A percentile compares a stretch with the other conserved stretches of the same genome.
Conservation (phyloP, 78 protist species). For the Isochrysis galbana region DNA sequence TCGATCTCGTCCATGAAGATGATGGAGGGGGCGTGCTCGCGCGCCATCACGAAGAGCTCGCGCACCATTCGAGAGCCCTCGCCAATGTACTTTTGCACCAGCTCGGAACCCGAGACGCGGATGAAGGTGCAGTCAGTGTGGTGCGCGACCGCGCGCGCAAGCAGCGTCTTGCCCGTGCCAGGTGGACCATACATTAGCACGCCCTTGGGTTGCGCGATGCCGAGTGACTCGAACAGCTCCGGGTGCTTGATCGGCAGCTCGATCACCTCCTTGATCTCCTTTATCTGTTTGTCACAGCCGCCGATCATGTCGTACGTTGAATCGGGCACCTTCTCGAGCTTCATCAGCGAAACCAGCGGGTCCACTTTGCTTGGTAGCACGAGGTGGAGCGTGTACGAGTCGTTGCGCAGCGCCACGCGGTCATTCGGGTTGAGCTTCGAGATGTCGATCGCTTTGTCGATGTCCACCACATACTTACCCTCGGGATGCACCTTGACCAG, state of each 20-base stretch:
- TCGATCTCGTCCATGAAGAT: constrained; percentile 99
- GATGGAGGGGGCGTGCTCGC: constrained; percentile 98
- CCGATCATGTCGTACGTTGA: constrained; percentile 99
- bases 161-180: constrained; percentile 98
- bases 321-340: constrained; percentile 98
- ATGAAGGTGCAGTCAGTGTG: constrained; percentile 99
- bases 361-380: constrained; percentile 80
- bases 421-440: constrained; percentile 72
- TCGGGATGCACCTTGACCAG: constrained; percentile 85
- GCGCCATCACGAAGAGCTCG: constrained; percentile 99
- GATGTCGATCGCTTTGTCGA: constrained; percentile 88
- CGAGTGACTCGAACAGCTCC: constrained; percentile 97
- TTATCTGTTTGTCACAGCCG: constrained; percentile 98
- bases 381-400: constrained; percentile 88
- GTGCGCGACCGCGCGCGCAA: constrained; percentile 99
- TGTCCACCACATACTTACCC: constrained; percentile 97
- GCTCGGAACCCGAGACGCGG: constrained; percentile 98
- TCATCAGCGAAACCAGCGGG: constrained; percentile 93
- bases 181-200: constrained; percentile 83
- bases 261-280: constrained; percentile 94
- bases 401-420: constrained; percentile 51
- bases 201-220: constrained; percentile 95
- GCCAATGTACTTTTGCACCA: constrained; percentile 99
- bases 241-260: constrained; percentile 96
- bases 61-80: constrained; percentile 99